phyloP scores from a whole-genome alignment of 2,329 filamentous ascomycete species.

The Epichloe coenophiala region DNA sequence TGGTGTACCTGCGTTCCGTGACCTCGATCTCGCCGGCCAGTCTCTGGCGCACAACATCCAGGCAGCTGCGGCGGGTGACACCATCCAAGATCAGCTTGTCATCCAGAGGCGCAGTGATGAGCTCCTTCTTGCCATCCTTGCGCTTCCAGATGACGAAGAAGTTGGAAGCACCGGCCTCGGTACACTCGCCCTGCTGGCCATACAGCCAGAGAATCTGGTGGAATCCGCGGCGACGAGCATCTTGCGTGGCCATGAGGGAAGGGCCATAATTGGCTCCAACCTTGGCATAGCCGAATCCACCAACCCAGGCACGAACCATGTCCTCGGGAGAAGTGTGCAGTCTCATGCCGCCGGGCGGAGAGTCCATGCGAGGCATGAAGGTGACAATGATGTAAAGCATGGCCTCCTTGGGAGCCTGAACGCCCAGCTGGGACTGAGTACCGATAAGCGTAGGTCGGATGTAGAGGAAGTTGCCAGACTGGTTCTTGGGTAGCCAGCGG shows the following conservation, averaged over 20 bases:
- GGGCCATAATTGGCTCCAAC: slow-evolving; percentile 91
- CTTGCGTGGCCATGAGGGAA: slow-evolving; percentile 60
- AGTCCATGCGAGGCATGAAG: slow-evolving; percentile 45
- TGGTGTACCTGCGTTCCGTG: slow-evolving; percentile 72
- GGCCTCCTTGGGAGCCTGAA: slow-evolving; percentile 69
- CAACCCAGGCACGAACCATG: slow-evolving; percentile 82
- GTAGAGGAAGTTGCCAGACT: slow-evolving; percentile 64
- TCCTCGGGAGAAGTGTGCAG: slow-evolving; percentile 70
- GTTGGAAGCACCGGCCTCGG: slow-evolving; percentile 83
- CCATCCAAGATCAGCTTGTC: slow-evolving; percentile 78
- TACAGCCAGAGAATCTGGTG: slow-evolving; percentile 94
- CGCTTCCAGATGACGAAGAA: slow-evolving; percentile 74
- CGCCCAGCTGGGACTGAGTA: slow-evolving; percentile 65
- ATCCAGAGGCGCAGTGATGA: slow-evolving; percentile 73
- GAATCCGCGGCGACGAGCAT: slow-evolving; percentile 61
- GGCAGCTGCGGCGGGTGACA: slow-evolving; percentile 68
- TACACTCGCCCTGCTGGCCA: slow-evolving; percentile 62
- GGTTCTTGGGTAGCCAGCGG: slow-evolving; percentile 64
- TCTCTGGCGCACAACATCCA: slow-evolving; percentile 57
- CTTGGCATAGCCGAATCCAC: slow-evolving; percentile 85
- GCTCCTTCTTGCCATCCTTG: slow-evolving; percentile 37
- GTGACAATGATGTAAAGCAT: slow-evolving; percentile 70
- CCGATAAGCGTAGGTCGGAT: slow-evolving; percentile 79
- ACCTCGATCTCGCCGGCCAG: slow-evolving; percentile 50
- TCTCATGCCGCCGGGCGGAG: slow-evolving; percentile 45